A percentile compares a stretch with the other conserved stretches of the same genome.
These are phyloP conservation scores for Zymoseptoria ardabiliae DNA, from an alignment of 2,329 filamentous ascomycete genomes.

Conservation along the genomic window DNA sequence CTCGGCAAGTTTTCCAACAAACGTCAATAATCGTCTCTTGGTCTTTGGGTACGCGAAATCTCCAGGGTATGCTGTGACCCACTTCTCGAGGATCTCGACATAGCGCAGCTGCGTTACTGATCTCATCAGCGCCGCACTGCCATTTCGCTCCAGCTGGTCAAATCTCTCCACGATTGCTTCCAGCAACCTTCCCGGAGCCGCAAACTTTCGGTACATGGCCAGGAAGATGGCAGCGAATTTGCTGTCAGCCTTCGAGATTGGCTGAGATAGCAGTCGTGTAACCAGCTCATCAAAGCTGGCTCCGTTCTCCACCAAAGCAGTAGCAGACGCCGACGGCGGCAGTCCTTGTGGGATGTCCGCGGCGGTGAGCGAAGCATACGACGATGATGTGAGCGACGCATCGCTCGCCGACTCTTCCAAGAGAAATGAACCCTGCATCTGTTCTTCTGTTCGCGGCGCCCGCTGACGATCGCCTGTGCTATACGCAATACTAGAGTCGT, in stretches of 20 bases:
- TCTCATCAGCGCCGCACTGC: constrained; percentile 62
- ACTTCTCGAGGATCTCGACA: constrained; percentile 76
- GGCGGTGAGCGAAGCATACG: constrained; percentile 54
- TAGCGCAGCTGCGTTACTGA: constrained; percentile 77
- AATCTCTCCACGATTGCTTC: constrained; percentile 70
- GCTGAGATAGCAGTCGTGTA: constrained; percentile 74
- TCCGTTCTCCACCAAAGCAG: constrained; percentile 45
- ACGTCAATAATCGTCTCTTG: constrained; percentile 62
- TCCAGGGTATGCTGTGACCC: constrained; percentile 83
- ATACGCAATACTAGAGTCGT: constrained; percentile 28
- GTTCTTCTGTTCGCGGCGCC: constrained; percentile 37
- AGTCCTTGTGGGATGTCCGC: constrained; percentile 43
- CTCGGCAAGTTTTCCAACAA: constrained; percentile 65
- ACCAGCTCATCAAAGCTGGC: constrained; percentile 54
- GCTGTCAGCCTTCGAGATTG: constrained; percentile 76
- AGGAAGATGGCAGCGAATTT: constrained; percentile 87
- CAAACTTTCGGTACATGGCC: constrained; percentile 90
- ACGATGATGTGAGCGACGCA: constrained; percentile 53
- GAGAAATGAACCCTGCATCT: constrained; percentile 50
- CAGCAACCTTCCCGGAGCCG: constrained; percentile 70
- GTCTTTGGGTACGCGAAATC: constrained; percentile 81
- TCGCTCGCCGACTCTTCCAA: constrained; percentile 61
- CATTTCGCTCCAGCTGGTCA: constrained; percentile 61
- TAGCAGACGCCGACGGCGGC: constrained; percentile 11
- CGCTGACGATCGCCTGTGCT: constrained; percentile 22